Evolutionary conservation across 2,329 filamentous ascomycete species (phyloP), one percentile per base, ranked within the genome.

Genomic region (Trichoderma afroharzianum): DNA sequence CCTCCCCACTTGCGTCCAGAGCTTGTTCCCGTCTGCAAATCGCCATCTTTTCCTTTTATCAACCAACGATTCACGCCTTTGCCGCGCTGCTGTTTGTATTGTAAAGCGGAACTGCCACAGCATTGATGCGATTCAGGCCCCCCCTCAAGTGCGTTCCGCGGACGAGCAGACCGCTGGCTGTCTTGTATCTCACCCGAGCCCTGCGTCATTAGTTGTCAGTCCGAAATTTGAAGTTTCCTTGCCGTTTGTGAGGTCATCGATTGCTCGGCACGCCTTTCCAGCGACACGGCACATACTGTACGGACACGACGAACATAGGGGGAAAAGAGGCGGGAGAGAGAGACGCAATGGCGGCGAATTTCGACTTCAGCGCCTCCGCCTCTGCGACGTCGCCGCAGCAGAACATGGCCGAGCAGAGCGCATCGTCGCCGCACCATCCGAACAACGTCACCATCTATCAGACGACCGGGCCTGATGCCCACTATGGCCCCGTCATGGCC

Each of bases 381-480:
- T 72, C 71, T 8, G 59, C 39, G 28, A 43, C 58, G 18, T 70
- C 71, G 67, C 76, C 78, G 32, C 73, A 75, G 53, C 76, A 77
- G 43, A 73, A 78, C 53, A 70, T 58, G 72, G 71, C 57, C 72
- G 55, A 63, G 73, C 68, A 72, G 63, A 64, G 32, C 30, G 39
- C 63, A 64, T 55, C 71, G 33, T 72, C 73, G 33, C 71, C 73
- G 57, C 75, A 77, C 18, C 75, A 76, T n/a, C 74, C 78, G 26
- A 77, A 75, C 72, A 81, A 80, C 72, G 79, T 81, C 73, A 82
- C 81, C 64, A 76, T 82, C 62, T 82, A 82, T 74, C 80, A 81
- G 67, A 82, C 81, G 33, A 81, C 81, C n/a, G 81, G 81, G 6
- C 79, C 80, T 21, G 81, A 82, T 24, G 81, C 81, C 69, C 78